These are phyloP conservation scores for Sporothrix protearum DNA, from an alignment of 2,329 filamentous ascomycete species.

Conservation along the genomic window DNA sequence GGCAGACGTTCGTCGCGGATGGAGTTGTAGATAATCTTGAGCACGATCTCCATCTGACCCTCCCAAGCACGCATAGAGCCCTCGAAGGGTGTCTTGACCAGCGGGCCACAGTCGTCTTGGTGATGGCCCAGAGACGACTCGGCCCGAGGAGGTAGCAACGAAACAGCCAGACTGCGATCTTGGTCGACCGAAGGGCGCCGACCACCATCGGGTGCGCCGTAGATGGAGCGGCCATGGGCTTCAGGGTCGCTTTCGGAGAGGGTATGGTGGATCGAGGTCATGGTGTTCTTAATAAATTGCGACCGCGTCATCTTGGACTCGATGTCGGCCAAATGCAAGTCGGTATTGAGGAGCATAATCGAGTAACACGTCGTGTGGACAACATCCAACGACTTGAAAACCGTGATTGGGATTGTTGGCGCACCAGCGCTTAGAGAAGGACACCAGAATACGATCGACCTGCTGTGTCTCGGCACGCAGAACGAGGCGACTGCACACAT, in stretches of 20 bases:
- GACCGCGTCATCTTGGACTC: constrained; percentile 92
- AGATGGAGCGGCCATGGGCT: constrained; percentile 57
- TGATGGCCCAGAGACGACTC: constrained; percentile 44
- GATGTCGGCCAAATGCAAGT: constrained; percentile 91
- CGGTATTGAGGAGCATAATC: constrained; percentile 89
- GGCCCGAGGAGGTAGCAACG: constrained; percentile 45
- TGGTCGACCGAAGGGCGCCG: constrained; percentile 34
- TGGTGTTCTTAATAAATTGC: constrained; percentile 95
- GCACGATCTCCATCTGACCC: constrained; percentile 78
- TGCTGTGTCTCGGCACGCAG: constrained; percentile 93
- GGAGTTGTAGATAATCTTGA: constrained; percentile 87
- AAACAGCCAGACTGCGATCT: constrained; percentile 10
- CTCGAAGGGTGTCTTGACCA: constrained; percentile 73
- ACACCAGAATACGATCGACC: constrained; percentile 87
- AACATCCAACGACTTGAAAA: constrained; percentile 88
- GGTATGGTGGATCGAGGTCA: constrained; percentile 79
- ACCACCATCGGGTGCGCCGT: not conserved
- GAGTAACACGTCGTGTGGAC: constrained; percentile 98
- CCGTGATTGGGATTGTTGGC: constrained; percentile 89
- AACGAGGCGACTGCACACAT: constrained; percentile 75
- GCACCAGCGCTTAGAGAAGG: constrained; percentile 87
- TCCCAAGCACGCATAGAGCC: constrained; percentile 81
- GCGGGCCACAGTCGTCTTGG: constrained; percentile 58
- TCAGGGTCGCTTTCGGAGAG: constrained; percentile 68
- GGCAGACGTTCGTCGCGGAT: constrained; percentile 86